These are phyloP conservation scores for Metschnikowia lochheadii DNA, from an alignment of 805 yeast species.

Conservation along the genomic window DNA sequence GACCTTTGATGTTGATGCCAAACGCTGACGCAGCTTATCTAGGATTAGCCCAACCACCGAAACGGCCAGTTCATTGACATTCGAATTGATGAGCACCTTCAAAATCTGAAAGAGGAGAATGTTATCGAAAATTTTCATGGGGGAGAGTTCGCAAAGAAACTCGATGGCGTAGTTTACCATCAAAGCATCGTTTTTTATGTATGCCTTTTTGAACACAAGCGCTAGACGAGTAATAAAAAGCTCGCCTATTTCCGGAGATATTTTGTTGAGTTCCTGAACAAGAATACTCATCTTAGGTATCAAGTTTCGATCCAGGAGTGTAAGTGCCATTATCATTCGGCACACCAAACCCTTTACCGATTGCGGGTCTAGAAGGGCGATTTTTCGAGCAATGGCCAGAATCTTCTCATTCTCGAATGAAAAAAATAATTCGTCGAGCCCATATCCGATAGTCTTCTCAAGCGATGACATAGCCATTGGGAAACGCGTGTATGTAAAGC, in stretches of 20 bases:
- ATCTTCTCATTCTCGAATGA: not conserved
- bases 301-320: constrained; percentile 35
- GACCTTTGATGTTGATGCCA: constrained; percentile 39
- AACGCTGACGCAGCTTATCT: constrained; percentile 46
- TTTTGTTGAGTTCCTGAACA: constrained; percentile 56
- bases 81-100: constrained; percentile 31
- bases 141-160: constrained; percentile 61
- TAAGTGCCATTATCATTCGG: constrained; percentile 54
- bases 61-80: constrained; percentile 53
- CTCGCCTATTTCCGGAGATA: constrained; percentile 66
- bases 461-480: not conserved
- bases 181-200: constrained; percentile 23
- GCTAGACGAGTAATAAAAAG: constrained; percentile 50
- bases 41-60: constrained; percentile 51
- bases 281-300: constrained; percentile 55
- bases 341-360: constrained; percentile 48
- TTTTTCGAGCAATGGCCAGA: not conserved
- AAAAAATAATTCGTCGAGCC: not conserved
- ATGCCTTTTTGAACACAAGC: constrained; percentile 54
- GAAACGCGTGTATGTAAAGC: not conserved
- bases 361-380: not conserved
- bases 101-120: constrained; percentile 32
- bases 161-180: constrained; percentile 40
- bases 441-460: not conserved
- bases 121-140: constrained; percentile 49